Base-by-base conservation (phyloP, 106 monocot species). In the Dioscorea dumetorum region DNA sequence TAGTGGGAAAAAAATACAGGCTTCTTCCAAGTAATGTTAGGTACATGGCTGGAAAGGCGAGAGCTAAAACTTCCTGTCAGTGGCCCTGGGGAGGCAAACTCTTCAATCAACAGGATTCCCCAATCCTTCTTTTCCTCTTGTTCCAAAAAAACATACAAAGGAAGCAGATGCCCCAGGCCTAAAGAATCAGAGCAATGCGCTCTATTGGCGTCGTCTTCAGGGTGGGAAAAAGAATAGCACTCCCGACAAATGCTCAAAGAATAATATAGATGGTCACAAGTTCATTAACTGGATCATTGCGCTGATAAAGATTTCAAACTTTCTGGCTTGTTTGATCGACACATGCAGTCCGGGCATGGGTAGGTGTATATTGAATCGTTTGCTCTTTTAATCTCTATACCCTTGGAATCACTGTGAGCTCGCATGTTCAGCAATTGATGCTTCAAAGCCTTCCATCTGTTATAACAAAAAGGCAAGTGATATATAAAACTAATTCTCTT, bases 291-390 rank as follows among this genome's bases (percentile, higher is more conserved):
- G n/a, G n/a, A n/a, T 80, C 78, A 91, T 71, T 74, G 22, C 33
- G 66, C 58, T 56, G 71, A 67, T 22, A 48, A 62, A 23, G 77
- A 85, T 68, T 72, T 88, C 51, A 48, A 57, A 60, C 66, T 50
- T 72, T 92, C 88, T 35, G 88, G 59, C 78, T 75, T 95, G 68
- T 84, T 81, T 56, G 77, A 59, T 11, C 74, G 81, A 62, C 97
- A 92, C 97, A 99, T 99, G 61, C 97, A 99, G 68, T 99, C 97
- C 0, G 97, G 97, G 57, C 84, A 92, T 3, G 97, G 97, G 51
- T 81, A 89, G 15, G 76, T 83, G 60, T 99, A 99, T 65, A 93
- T 71, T 0, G 76, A 85, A 80, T 99, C 97, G 71, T 74, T 87
- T 12, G 87, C 69, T 60, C 92, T 82, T 82, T 80, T 99, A 4